phyloP scores from a whole-genome alignment of 2,329 filamentous ascomycete species.

The Rosellinia necatrix region DNA sequence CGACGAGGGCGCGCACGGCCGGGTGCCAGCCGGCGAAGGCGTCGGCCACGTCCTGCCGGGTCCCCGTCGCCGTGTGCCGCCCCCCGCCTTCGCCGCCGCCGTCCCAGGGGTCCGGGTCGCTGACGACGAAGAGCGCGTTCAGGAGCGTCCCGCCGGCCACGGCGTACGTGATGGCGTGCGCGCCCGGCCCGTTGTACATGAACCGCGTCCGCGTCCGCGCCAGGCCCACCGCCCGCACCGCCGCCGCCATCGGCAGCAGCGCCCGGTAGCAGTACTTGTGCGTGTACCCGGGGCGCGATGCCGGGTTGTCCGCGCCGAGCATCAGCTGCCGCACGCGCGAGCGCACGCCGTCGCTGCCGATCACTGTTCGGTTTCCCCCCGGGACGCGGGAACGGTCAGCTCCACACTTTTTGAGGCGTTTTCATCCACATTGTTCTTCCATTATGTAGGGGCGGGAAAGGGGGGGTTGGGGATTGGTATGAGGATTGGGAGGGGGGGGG shows the following conservation, averaged over 20 bases:
- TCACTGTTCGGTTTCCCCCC: too few species aligned
- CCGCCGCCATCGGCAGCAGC: conserved; percentile 62
- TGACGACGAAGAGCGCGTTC: conserved; percentile 58
- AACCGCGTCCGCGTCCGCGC: conserved; percentile 54
- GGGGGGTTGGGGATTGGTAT: not conserved
- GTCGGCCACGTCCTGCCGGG: conserved; percentile 45
- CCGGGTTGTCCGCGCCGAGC: conserved; percentile 52
- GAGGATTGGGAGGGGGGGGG: not conserved
- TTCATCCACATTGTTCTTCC: too few species aligned
- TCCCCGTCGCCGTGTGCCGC: conserved; percentile 43
- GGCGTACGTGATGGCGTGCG: conserved; percentile 65
- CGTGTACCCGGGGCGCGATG: conserved; percentile 54
- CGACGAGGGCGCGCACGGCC: conserved; percentile 43
- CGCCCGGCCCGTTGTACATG: conserved; percentile 61
- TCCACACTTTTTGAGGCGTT: too few species aligned
- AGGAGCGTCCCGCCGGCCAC: conserved; percentile 60
- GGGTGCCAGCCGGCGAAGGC: conserved; percentile 50
- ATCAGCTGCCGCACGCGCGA: conserved; percentile 57
- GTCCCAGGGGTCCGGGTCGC: conserved; percentile 46
- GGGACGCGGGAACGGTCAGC: too few species aligned
- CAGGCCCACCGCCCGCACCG: conserved; percentile 52
- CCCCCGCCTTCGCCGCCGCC: too few species aligned
- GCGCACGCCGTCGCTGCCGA: conserved; percentile 70
- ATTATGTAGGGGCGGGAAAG: too few species aligned
- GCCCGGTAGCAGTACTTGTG: conserved; percentile 66